Evolutionary conservation across 495 filamentous ascomycete species (phyloP).

Genomic region (Aspergillus baeticus): DNA sequence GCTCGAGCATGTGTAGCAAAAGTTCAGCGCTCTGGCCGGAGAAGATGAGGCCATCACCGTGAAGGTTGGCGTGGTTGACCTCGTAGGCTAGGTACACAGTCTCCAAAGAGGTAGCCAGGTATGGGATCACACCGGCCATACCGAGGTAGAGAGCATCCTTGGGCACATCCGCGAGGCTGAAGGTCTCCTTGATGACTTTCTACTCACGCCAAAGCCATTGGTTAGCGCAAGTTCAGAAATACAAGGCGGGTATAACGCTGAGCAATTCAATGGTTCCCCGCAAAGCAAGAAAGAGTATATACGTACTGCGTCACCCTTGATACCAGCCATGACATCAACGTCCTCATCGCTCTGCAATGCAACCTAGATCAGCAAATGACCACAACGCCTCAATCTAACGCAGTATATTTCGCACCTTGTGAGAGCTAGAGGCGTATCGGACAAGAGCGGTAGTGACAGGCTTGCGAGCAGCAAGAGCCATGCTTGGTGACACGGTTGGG

Average conservation of each 20-base stretch:
- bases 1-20: constrained; percentile 78
- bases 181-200: constrained; percentile 85
- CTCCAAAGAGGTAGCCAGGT: constrained; percentile 80
- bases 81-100: constrained; percentile 87
- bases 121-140: constrained; percentile 85
- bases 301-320: constrained; percentile 75
- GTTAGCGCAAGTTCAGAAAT: too few species aligned
- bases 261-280: too few species aligned
- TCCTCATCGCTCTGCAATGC: constrained; percentile 37
- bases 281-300: constrained; percentile 2
- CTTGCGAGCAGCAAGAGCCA: constrained; percentile 48
- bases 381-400: background rate
- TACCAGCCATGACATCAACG: constrained; percentile 63
- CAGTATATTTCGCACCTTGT: constrained; percentile 28
- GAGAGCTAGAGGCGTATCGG: constrained; percentile 41
- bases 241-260: too few species aligned
- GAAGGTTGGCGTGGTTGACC: constrained; percentile 61
- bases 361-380: constrained; percentile 29
- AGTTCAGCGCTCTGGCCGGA: constrained; percentile 68
- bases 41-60: constrained; percentile 64
- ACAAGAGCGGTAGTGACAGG: constrained; percentile 53
- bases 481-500: constrained; percentile 32
- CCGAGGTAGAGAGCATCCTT: constrained; percentile 78
- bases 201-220: constrained; percentile 27
- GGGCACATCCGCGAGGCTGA: constrained; percentile 74